A percentile compares a stretch with the other conserved stretches of the same genome.
Evolutionary conservation across 257 asterid genomes (phyloP).

Genomic region (Salvia miltiorrhiza): DNA sequence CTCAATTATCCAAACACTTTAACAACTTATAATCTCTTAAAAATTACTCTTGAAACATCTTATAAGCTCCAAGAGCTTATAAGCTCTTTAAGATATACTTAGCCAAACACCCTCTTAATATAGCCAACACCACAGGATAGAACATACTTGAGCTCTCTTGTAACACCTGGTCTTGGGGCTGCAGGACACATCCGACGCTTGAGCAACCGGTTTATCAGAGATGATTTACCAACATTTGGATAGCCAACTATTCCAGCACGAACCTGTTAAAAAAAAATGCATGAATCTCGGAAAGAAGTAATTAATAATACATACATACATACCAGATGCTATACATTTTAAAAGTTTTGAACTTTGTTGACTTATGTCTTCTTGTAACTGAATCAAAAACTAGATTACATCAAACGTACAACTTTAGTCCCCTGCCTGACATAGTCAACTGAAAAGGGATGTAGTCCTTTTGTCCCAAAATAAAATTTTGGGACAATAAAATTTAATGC

Average conservation of each 20-base stretch:
- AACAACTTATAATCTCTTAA: too few species aligned
- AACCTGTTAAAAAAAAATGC: constrained; percentile 45
- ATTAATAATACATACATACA: background rate
- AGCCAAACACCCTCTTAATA: too few species aligned
- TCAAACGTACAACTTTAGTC: background rate
- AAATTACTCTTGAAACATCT: too few species aligned
- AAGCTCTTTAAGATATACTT: too few species aligned
- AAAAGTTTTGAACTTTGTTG: background rate
- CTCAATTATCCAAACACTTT: too few species aligned
- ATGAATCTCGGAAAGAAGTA: constrained; percentile 14
- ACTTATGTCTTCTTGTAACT: background rate
- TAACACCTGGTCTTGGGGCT: constrained; percentile 99
- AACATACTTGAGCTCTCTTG: constrained; percentile 83
- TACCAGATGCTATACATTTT: background rate
- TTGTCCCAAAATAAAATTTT: background rate
- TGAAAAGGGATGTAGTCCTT: background rate
- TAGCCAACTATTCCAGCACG: constrained; percentile 97
- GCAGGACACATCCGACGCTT: constrained; percentile 98
- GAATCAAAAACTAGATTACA: background rate
- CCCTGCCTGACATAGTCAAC: too few species aligned
- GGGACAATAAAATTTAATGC: background rate
- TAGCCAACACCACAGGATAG: background rate
- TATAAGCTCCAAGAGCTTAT: too few species aligned
- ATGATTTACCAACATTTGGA: constrained; percentile 97
- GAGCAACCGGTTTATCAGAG: constrained; percentile 86